These are phyloP conservation scores for Tetrahymena malaccensis DNA, from an alignment of 73 alveolate species.

Conservation along the genomic window DNA sequence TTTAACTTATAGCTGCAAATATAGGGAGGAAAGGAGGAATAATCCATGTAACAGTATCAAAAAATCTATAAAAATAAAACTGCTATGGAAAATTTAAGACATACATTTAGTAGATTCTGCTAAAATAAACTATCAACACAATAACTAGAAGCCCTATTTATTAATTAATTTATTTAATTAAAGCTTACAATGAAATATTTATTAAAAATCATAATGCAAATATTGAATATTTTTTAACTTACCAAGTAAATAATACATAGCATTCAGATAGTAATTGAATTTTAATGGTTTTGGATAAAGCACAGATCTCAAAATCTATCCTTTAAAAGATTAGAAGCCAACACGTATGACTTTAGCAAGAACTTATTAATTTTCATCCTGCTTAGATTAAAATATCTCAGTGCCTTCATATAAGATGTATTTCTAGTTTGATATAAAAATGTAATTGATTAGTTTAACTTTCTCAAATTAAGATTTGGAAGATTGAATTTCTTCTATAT, in stretches of 20 bases:
- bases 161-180: background rate
- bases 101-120: background rate
- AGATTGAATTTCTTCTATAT: background rate
- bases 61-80: conserved; percentile 6
- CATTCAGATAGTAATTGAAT: background rate
- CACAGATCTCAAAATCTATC: conserved; percentile 29
- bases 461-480: too few species aligned
- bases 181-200: too few species aligned
- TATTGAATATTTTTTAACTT: too few species aligned
- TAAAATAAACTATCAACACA: background rate
- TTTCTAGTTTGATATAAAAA: background rate
- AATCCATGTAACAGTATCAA: conserved; percentile 27
- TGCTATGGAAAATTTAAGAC: background rate
- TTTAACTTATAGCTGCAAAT: conserved; percentile 6
- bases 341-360: conserved; percentile 24
- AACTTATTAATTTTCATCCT: background rate
- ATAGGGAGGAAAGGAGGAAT: conserved; percentile 44
- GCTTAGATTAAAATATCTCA: background rate
- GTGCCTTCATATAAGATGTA: conserved; percentile 39
- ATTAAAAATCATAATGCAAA: too few species aligned
- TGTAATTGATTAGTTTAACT: too few species aligned
- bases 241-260: conserved; percentile 11
- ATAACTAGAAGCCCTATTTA: background rate
- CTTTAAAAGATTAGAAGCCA: conserved; percentile 31
- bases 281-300: conserved; percentile 19